A percentile compares a stretch with the other conserved stretches of the same genome.
phyloP scores from a whole-genome alignment of 345 rosid genomes.

The Salix dunnii region DNA sequence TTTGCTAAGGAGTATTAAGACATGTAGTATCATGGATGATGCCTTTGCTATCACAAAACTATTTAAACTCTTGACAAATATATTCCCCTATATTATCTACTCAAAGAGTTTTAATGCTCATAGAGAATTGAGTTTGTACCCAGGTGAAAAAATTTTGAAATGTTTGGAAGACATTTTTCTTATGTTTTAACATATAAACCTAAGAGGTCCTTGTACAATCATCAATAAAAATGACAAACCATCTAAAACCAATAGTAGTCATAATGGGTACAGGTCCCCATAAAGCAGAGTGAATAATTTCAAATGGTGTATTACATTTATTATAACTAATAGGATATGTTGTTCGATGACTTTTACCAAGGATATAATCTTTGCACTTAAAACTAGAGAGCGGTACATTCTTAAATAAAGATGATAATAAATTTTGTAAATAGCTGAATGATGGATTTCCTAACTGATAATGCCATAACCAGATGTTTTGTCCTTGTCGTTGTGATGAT shows the following conservation, averaged over 20 bases:
- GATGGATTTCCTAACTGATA: neutral
- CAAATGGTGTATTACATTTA: no score
- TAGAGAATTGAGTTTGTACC: neutral
- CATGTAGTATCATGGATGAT: neutral
- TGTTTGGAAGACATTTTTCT: neutral
- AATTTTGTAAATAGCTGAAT: no score
- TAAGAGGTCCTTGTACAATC: neutral
- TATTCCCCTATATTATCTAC: neutral
- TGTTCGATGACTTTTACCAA: neutral
- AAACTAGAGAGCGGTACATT: no score
- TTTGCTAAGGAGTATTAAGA: neutral
- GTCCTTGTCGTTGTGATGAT: neutral
- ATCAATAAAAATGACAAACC: slow-evolving; percentile 7
- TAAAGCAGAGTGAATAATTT: no score
- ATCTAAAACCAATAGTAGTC: neutral
- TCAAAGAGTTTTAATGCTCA: neutral
- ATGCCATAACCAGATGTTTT: neutral
- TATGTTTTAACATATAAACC: neutral
- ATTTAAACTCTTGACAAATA: neutral
- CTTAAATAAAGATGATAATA: no score
- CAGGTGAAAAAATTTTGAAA: neutral
- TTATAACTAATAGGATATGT: no score
- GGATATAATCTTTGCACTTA: no score
- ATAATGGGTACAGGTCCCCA: accelerated
- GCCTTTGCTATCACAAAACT: neutral